Percentiles rank a stretch among this genome's conserved stretches.
These are phyloP conservation scores for Coix lacrymajobi DNA, from an alignment of 176 grass and related monocot genomes.

Conservation along the genomic window DNA sequence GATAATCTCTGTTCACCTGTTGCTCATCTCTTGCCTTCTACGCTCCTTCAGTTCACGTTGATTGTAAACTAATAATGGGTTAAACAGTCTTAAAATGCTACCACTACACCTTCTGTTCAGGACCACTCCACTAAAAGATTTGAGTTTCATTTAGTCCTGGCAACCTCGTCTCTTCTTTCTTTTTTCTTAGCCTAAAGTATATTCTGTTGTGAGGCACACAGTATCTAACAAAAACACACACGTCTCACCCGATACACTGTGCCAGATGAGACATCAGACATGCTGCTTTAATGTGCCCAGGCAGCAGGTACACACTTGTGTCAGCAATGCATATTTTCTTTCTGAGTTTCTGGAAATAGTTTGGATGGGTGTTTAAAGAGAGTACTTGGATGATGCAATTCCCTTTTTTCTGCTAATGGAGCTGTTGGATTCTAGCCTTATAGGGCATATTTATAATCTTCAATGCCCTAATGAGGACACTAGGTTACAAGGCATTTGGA, in stretches of 20 bases:
- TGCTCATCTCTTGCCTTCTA: background rate
- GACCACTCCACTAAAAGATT: background rate
- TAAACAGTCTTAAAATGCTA: background rate
- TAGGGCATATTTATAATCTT: background rate
- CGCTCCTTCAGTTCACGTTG: background rate
- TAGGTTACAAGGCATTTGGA: background rate
- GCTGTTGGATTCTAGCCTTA: background rate
- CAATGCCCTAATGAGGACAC: background rate
- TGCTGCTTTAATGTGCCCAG: background rate
- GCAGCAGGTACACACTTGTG: background rate
- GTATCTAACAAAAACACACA: background rate
- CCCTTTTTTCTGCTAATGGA: no score
- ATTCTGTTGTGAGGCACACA: background rate
- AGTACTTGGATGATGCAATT: background rate
- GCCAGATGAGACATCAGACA: background rate
- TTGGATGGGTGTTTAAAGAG: background rate
- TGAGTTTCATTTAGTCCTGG: background rate
- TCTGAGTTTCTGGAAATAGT: background rate
- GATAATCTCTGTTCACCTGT: background rate
- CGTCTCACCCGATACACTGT: background rate
- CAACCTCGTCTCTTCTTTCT: background rate
- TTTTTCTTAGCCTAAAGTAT: background rate
- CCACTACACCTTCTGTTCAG: background rate
- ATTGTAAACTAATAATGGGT: background rate
- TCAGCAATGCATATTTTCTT: background rate